Evolutionary conservation across 177 flowering plant genomes (phyloP), one percentile per base, ranked within the genome.

Genomic region (Tripterygium wilfordii): DNA sequence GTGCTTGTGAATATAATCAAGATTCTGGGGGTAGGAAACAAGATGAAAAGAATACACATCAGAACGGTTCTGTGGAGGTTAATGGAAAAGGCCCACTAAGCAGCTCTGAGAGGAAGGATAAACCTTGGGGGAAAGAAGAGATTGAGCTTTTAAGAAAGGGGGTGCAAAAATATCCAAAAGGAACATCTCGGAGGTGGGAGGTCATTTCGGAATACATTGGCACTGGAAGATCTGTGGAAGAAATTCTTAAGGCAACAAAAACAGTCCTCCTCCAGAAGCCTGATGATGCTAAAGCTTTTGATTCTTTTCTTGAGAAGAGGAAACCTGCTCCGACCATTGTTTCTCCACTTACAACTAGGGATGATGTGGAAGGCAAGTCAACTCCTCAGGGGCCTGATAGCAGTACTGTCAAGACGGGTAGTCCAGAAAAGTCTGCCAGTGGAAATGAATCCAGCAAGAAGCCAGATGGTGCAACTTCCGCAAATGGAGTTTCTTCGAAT

Each of bases 101-200:
- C 46, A 70, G 56, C 72, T 58, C 45, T 42, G 88, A 78, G 72
- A 88, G 77, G 66, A 80, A 80, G 62, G 95, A 88, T 61, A 88
- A 82, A 56, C 82, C 87, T 7, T 91, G 98, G 98, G 66, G 66
- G 17, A 80, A 59, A 68, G 95, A 91, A 59, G 98, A 91, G 65
- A 77, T 88, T 68, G 95, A 83, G 45, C 68, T 83, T 14, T 51
- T 91, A 57, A 75, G 88, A 33, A 91, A 91, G 69, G 98, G 88
- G 31, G 74, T 85, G 65, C 68, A 42, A 65, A 91, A 88, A 51
- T 88, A 70, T 61, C 95, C 90, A 3, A 88, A 91, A 69, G 98
- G 98, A 53, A 88, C 94, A 5, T 85, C 98, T 24, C 71, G 85
- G 31, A 85, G 98, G 61, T 91, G 98, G 98, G 98, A 91, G 64